Evolutionary conservation across 768 basidiomycete species (phyloP).

Genomic region (Tylopilus felleus): DNA sequence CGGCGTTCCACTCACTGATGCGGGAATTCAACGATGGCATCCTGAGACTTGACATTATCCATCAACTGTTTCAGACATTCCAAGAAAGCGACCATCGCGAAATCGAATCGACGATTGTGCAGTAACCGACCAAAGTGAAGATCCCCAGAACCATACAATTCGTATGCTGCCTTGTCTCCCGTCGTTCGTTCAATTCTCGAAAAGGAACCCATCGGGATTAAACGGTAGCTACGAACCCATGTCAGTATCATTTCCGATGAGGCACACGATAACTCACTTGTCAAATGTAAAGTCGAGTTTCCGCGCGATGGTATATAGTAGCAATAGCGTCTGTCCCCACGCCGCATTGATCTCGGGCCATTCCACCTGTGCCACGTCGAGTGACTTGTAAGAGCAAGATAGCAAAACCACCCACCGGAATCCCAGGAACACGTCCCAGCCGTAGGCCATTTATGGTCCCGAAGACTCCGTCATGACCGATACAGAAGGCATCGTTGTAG

Average conservation of each 20-base stretch:
- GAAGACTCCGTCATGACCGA: conserved; percentile 91
- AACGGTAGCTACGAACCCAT: conserved; percentile 60
- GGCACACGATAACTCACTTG: conserved; percentile 48
- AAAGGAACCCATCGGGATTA: conserved; percentile 93
- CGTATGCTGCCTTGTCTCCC: conserved; percentile 82
- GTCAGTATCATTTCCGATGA: conserved; percentile 6
- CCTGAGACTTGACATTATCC: conserved; percentile 78
- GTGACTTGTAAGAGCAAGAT: conserved; percentile 3
- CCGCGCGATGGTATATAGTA: conserved; percentile 86
- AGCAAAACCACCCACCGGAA: conserved; percentile 52
- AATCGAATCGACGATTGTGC: conserved; percentile 94
- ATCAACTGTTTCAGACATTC: conserved; percentile 92
- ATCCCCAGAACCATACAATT: conserved; percentile 94
- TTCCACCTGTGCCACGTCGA: conserved; percentile 63
- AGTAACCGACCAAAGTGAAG: conserved; percentile 82
- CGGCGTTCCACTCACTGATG: conserved; percentile 65
- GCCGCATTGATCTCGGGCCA: conserved; percentile 99
- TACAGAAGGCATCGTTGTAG: conserved; percentile 94
- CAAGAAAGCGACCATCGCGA: conserved; percentile 93
- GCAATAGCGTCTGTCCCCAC: conserved; percentile 93
- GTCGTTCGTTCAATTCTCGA: conserved; percentile 83
- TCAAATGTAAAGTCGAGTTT: conserved; percentile 90
- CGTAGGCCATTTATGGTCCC: conserved; percentile 98
- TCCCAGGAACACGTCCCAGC: conserved; percentile 80
- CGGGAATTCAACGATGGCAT: conserved; percentile 71